Conservation (phyloP, 2,329 filamentous ascomycete species). For the Cordyceps pruinosa region DNA sequence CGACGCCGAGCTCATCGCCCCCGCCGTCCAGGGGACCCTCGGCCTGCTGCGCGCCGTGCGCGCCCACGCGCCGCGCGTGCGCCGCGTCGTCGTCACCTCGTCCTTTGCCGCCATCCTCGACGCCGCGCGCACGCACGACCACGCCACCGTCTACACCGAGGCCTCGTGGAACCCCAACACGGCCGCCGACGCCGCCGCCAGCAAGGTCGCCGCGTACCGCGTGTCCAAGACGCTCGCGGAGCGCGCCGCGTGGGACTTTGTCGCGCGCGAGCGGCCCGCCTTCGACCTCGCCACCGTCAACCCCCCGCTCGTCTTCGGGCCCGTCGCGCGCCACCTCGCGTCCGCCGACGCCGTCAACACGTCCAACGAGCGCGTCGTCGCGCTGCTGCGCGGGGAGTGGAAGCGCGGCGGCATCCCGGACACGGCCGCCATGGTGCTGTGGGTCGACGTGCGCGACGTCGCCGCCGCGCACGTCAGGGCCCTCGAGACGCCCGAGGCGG, state of each 20-base stretch:
- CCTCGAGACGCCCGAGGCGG: constrained; percentile 40
- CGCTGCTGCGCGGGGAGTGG: constrained; percentile 44
- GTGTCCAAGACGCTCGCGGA: constrained; percentile 50
- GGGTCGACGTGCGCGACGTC: constrained; percentile 51
- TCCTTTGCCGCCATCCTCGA: constrained; percentile 48
- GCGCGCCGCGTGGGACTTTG: constrained; percentile 47
- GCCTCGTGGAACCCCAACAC: constrained; percentile 48
- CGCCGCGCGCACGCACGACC: constrained; percentile 30
- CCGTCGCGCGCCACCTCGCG: constrained; percentile 41
- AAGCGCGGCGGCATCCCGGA: constrained; percentile 33
- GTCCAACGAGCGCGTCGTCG: constrained; percentile 45
- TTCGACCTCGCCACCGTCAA: constrained; percentile 49
- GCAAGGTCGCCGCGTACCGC: constrained; percentile 41
- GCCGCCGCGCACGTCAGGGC: constrained; percentile 47
- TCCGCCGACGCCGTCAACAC: constrained; percentile 44
- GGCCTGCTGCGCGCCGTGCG: constrained; percentile 67
- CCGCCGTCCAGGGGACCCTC: constrained; percentile 53
- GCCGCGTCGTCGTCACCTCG: constrained; percentile 41
- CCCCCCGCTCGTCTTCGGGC: constrained; percentile 50
- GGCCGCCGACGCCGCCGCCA: constrained; percentile 34
- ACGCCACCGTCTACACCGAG: constrained; percentile 37
- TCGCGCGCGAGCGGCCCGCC: constrained; percentile 32
- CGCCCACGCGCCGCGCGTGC: constrained; percentile 50
- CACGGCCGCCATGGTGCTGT: constrained; percentile 36
- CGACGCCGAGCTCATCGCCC: constrained; percentile 48